phyloP scores from a whole-genome alignment of 1,284 basidiomycete genomes.

The Mycena sp. region DNA sequence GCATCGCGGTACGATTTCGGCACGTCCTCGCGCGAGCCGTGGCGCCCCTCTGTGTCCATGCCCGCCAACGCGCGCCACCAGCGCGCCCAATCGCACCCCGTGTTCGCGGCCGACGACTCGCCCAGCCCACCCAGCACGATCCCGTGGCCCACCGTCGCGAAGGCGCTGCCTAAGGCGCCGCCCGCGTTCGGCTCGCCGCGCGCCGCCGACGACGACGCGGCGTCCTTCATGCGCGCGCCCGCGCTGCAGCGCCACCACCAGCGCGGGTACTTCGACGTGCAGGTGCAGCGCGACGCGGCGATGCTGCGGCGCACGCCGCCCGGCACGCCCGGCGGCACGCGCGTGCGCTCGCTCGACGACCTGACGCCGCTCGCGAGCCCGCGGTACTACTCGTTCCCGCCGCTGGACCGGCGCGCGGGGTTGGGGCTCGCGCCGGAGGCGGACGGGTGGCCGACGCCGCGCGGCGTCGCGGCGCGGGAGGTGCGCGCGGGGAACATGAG shows the following conservation, averaged over 20 bases:
- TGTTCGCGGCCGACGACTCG: constrained; percentile 44
- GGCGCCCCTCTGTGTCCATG: constrained; percentile 35
- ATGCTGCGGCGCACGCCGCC: constrained; percentile 52
- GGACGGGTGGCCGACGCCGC: constrained; percentile 30
- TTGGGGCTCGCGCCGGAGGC: constrained; percentile 18
- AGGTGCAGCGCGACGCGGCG: constrained; percentile 27
- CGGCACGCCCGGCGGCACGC: constrained; percentile 53
- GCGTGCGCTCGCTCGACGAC: constrained; percentile 32
- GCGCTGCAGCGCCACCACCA: constrained; percentile 51
- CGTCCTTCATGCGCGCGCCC: constrained; percentile 25
- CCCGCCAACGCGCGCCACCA: constrained; percentile 25
- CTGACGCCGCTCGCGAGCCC: constrained; percentile 33
- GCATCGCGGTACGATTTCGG: constrained; percentile 66
- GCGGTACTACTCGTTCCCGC: constrained; percentile 51
- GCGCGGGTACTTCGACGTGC: constrained; percentile 57
- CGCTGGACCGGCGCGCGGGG: constrained; percentile 32
- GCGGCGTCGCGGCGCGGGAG: constrained; percentile 35
- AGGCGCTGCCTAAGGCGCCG: constrained; percentile 20
- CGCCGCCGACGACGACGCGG: constrained; percentile 46
- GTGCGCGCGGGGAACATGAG: constrained; percentile 54
- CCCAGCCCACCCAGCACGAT: constrained; percentile 27
- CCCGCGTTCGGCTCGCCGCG: constrained; percentile 52
- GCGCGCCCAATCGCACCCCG: constrained; percentile 44
- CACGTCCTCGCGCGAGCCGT: constrained; percentile 57
- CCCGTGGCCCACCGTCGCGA: constrained; percentile 26